Base-by-base conservation (phyloP, 2,329 filamentous ascomycete species). In the Pyricularia sp. region DNA sequence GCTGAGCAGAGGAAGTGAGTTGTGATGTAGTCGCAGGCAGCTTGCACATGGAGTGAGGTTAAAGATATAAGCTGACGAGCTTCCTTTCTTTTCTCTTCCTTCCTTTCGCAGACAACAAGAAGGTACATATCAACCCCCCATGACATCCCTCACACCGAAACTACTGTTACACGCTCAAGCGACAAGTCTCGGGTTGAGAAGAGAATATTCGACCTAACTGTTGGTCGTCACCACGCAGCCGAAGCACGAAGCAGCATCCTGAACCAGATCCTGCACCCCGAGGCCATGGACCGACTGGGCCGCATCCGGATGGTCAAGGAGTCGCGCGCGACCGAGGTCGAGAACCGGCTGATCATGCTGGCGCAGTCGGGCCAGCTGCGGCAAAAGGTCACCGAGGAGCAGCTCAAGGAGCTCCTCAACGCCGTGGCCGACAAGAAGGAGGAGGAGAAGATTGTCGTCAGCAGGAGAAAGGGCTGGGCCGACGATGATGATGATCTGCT, bases 221-320 rank as follows among this genome's bases (percentile, higher is more conserved):
- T 30, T 58, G 58, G 50, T 25, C 31, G 50, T 65, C 31, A 23
- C 20, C 23, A 42, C 42, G 69, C 73, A 85, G 85, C 87, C 72
- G 92, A 94, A 78, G 90, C 90, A 58, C 91, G 93, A 70, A 83
- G 88, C 75, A 85, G 87, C 70, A 91, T 97, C 74, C 89, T 99
- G 71, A 87, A 86, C 74, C 95, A 98, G 80, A 98, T 99, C 82
- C 92, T 99, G 71, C 90, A 94, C 75, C 95, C 95, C 73, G 93
- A 94, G 76, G 95, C 95, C 23, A 92, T 93, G 70, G 95, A 99
- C 81, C 92, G 95, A 17, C 86, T 99, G 0, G 93, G 92, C 69
- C 92, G 95, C 73, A 98, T 99, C 81, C 91, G 94, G 42, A 89
- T 99, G 70, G 95, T 99, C 77, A 98, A 98, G 81, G 93, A 94